Evolutionary conservation across 257 asterid genomes (phyloP), one percentile per base, ranked within the genome.

Genomic region (Lycium barbarum): DNA sequence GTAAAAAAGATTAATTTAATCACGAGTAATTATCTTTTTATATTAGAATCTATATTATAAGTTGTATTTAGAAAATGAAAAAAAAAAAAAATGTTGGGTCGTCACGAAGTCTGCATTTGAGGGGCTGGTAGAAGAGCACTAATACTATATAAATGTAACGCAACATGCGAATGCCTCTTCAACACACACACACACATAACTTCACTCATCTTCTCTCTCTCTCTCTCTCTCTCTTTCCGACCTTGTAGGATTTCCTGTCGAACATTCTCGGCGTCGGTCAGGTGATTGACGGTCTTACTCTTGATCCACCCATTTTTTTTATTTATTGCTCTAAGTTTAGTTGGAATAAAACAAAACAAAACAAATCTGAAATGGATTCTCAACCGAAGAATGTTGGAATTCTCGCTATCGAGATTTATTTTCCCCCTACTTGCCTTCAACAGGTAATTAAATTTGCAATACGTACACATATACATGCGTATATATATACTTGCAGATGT

Each of bases 361-460:
- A 70, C 78, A 70, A 84, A 85, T 76, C 18, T 47, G 18, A 87
- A 87, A 91, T 91, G 94, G 91, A 90, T 78, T 85, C 86, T 55
- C 89, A 90, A 33, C 79, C 89, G 80, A 91, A 92, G 87, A 95
- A 96, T 89, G 98, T 96, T n/a, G 99, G 99, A 84, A 93, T 96
- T 84, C 95, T 96, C 88, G 98, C 99, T 54, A 90, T 95, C 94
- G 98, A 97, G 86, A 88, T 97, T 86, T 97, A 97, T 95, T 92
- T 95, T 86, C 99, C 99, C 81, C 99, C 98, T 17, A 90, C 96
- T 88, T 97, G 97, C 91, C 92, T 97, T 92, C 94, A 92, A 87
- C 99, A 95, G 98, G 99, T 95, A 84, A 86, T 15, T 63, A 66
- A 61, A 36, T 8, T 9, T 1, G 17, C 15, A 51, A 55, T 54